phyloP scores from a whole-genome alignment of 2,329 filamentous ascomycete species.

The Tympanopsis confertula region DNA sequence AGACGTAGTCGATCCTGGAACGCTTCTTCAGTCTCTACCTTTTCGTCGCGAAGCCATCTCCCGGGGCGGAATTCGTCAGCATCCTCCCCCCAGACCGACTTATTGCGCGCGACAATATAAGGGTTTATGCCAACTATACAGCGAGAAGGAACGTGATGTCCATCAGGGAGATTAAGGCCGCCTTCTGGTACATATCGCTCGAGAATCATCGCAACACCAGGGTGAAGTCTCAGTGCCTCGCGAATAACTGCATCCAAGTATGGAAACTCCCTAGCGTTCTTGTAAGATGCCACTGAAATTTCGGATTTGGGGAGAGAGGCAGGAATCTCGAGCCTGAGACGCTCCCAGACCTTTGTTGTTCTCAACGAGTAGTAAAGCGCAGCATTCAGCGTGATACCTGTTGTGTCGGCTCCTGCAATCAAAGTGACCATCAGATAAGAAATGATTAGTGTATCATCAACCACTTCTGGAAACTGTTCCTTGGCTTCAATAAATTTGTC shows the following conservation, averaged over 20 bases:
- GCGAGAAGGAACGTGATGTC: conserved; percentile 19
- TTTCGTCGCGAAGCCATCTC: conserved; percentile 27
- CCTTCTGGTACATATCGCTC: conserved; percentile 23
- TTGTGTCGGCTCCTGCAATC: conserved; percentile 20
- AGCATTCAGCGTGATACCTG: conserved; percentile 15
- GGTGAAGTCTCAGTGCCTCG: conserved; percentile 27
- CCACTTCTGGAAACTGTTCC: conserved; percentile 17
- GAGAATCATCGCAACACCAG: conserved; percentile 21
- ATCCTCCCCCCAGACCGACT: conserved; percentile 28
- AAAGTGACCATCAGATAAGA: conserved; percentile 14
- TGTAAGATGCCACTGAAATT: background rate
- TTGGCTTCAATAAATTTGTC: conserved; percentile 22
- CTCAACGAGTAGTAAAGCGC: background rate
- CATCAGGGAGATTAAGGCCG: conserved; percentile 17
- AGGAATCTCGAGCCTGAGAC: background rate
- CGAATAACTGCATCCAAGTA: conserved; percentile 26
- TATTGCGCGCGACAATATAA: conserved; percentile 24
- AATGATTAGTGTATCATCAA: conserved; percentile 21
- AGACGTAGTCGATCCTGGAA: conserved; percentile 18
- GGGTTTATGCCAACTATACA: conserved; percentile 27
- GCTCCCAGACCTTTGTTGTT: background rate
- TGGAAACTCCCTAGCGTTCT: conserved; percentile 3
- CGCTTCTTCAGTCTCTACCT: conserved; percentile 17
- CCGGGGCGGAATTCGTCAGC: conserved; percentile 31
- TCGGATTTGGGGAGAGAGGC: background rate